These are phyloP conservation scores for Lunasporangiospora selenospora DNA, from an alignment of 192 early-diverging fungal genomes.

Conservation along the genomic window DNA sequence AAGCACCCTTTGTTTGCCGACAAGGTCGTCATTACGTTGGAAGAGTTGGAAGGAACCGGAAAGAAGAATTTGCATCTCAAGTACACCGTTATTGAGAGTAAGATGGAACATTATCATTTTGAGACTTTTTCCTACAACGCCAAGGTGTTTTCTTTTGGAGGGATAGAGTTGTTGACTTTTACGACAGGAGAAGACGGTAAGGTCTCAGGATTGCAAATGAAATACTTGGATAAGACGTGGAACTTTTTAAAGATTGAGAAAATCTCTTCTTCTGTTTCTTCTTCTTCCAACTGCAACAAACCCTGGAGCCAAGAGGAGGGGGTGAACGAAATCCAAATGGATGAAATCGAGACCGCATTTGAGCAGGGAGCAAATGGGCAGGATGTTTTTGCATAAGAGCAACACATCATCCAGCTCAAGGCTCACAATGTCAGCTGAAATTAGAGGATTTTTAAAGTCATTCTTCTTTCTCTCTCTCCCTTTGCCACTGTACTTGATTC, in stretches of 20 bases:
- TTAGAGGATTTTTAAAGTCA: constrained; percentile 1
- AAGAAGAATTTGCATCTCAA: background rate
- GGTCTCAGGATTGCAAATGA: constrained; percentile 8
- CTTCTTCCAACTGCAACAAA: constrained; percentile 4
- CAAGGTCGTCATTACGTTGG: background rate
- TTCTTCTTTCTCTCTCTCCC: background rate
- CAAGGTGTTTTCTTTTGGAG: background rate
- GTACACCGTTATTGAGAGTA: background rate
- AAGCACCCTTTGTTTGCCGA: constrained; percentile 6
- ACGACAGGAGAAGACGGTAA: constrained; percentile 5
- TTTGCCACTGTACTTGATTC: constrained; percentile 4
- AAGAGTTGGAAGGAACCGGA: background rate
- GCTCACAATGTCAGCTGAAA: background rate
- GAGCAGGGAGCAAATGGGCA: constrained; percentile 1
- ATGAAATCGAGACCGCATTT: constrained; percentile 2
- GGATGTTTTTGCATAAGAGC: constrained; percentile 3
- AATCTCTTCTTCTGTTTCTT: too few relatives aligned
- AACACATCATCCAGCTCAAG: background rate
- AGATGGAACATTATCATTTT: constrained; percentile 21
- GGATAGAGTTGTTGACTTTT: constrained; percentile 5
- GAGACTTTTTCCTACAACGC: constrained; percentile 5
- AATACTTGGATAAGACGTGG: constrained; percentile 7
- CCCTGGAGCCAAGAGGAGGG: background rate
- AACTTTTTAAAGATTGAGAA: constrained; percentile 8
- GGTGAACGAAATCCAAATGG: constrained; percentile 3